A percentile compares a stretch with the other conserved stretches of the same genome.
Evolutionary conservation across 371 early-diverging fungal genomes (phyloP).

Genomic region (Mucor sp.): DNA sequence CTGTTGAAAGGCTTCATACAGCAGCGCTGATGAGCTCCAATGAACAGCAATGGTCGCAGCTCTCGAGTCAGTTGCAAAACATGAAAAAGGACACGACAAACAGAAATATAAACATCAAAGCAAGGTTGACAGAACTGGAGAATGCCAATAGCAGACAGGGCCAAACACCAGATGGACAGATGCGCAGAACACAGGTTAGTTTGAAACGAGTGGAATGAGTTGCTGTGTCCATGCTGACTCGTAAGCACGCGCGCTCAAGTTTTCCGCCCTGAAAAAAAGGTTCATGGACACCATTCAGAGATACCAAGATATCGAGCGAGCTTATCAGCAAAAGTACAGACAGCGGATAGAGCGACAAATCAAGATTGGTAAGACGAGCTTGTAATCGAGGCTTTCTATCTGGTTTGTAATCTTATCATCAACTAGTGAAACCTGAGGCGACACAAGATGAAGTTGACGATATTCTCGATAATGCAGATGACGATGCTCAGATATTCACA

Average conservation of each 20-base stretch:
- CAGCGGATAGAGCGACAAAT: conserved; percentile 79
- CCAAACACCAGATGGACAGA: conserved; percentile 31
- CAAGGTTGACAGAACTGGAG: conserved; percentile 32
- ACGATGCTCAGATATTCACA: conserved; percentile 74
- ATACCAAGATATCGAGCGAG: conserved; percentile 75
- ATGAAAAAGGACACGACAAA: conserved; percentile 34
- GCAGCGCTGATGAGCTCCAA: conserved; percentile 34
- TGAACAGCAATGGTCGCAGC: conserved; percentile 39
- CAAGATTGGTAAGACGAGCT: conserved; percentile 61
- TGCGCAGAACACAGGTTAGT: conserved; percentile 37
- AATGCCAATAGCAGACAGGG: conserved; percentile 20
- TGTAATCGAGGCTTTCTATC: neutral
- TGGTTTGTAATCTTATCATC: neutral
- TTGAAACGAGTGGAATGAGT: neutral
- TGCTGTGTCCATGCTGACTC: neutral
- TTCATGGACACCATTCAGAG: conserved; percentile 79
- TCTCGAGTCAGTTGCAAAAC: conserved; percentile 29
- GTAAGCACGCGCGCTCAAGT: too few species aligned
- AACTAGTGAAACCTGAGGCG: conserved; percentile 77
- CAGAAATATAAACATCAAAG: conserved; percentile 33
- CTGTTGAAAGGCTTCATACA: conserved; percentile 36
- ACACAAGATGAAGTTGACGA: conserved; percentile 74
- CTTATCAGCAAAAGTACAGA: conserved; percentile 76
- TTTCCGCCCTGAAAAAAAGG: conserved; percentile 49
- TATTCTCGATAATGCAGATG: conserved; percentile 65